Evolutionary conservation across 768 basidiomycete species (phyloP).

Genomic region (Rhodocollybia butyracea): DNA sequence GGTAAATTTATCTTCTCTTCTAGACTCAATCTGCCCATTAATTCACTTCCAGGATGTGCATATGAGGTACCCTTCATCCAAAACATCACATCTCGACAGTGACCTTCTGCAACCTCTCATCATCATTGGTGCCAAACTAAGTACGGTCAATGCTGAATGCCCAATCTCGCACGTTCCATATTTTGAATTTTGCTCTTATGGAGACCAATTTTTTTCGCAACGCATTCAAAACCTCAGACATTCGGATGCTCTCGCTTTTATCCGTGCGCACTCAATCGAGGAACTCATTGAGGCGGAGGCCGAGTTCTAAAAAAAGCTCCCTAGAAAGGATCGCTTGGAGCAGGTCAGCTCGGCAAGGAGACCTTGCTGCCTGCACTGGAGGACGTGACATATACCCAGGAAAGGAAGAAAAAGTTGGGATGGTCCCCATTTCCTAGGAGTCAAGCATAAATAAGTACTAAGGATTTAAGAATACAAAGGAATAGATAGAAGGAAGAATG

Average conservation of each 20-base stretch:
- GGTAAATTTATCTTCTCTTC: conserved; percentile 28
- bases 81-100: conserved; percentile 59
- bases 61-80: conserved; percentile 83
- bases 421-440: too few species aligned
- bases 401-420: too few species aligned
- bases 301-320: conserved; percentile 48
- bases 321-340: too few species aligned
- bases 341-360: too few species aligned
- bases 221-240: conserved; percentile 85
- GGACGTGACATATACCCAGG: not conserved
- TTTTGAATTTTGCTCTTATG: conserved; percentile 90
- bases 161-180: conserved; percentile 52
- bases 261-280: conserved; percentile 73
- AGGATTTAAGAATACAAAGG: too few species aligned
- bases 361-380: conserved; percentile 57
- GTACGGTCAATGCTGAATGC: conserved; percentile 46
- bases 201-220: too few species aligned
- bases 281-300: conserved; percentile 49
- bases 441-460: too few species aligned
- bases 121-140: conserved; percentile 64
- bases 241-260: conserved; percentile 68
- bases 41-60: conserved; percentile 55
- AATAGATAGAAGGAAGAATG: too few species aligned
- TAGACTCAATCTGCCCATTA: not conserved
- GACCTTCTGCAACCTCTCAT: conserved; percentile 61